phyloP scores from a whole-genome alignment of 257 asterid species.

The Solanum lycopersicoides region DNA sequence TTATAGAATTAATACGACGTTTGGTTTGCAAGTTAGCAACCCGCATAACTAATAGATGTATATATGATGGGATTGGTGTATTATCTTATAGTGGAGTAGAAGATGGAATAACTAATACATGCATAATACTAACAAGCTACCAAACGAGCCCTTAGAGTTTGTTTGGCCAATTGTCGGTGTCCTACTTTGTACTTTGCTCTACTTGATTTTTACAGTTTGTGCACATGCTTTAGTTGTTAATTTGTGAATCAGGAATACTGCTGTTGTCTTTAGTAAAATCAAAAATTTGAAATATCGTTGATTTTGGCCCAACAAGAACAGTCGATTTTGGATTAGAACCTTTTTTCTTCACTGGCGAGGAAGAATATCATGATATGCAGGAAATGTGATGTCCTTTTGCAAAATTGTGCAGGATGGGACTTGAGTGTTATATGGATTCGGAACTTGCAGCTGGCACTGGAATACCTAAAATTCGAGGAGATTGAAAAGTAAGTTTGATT shows the following conservation, averaged over 20 bases:
- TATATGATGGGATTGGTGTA: neutral
- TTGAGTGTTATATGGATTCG: constrained; percentile 68
- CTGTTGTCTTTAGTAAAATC: neutral
- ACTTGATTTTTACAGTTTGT: neutral
- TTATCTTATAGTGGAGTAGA: neutral
- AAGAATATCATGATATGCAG: neutral
- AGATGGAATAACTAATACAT: neutral
- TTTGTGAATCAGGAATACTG: neutral
- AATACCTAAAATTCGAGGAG: constrained; percentile 75
- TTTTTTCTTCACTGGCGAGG: constrained; percentile 5
- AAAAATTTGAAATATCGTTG: neutral
- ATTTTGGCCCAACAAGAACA: neutral
- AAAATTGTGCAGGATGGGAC: constrained; percentile 65
- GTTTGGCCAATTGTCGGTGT: neutral
- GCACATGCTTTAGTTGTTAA: neutral
- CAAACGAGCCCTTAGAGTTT: neutral
- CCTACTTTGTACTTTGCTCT: neutral
- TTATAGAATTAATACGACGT: neutral
- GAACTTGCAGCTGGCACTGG: constrained; percentile 79
- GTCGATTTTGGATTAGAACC: neutral
- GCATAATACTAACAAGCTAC: neutral
- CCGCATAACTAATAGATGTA: neutral
- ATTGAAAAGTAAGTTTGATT: constrained; percentile 59
- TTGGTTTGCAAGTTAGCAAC: neutral
- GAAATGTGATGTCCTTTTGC: neutral